Base-by-base conservation (phyloP, 192 early-diverging fungal genomes). In the Coemansia pectinata region DNA sequence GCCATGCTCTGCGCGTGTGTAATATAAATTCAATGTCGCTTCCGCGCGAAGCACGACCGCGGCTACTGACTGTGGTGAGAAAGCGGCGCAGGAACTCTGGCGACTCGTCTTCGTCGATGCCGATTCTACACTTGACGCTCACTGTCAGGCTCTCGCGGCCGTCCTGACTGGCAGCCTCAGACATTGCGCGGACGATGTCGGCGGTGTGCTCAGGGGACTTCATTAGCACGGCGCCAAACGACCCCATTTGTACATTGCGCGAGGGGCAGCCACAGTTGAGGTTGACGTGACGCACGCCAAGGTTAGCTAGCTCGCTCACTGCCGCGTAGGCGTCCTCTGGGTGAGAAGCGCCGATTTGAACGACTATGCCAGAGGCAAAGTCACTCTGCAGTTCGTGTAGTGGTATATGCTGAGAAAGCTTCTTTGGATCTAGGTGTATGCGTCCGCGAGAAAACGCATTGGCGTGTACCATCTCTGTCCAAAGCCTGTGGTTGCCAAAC, bases 211-310 rank as follows among this genome's bases (percentile, higher is more conserved):
- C 75, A 0, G 91, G 91, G 8, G 82, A 83, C 52, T 88, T 90
- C 91, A 92, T 92, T 27, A 92, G 70, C 11, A 89, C 78, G 0
- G 89, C 91, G 29, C 91, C 91, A 77, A 90, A 92, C 15, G 84
- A 64, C 4, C 85, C 72, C 75, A 86, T 85, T 47, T 90, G 88
- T 6, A 92, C 91, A 65, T 86, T 81, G 36, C 83, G 80, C 69
- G 90, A 91, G 0, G 91, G 91, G 55, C 91, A 92, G 0, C 91
- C 91, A 38, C 88, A 85, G 73, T 93, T 93, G 14, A 93, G 69
- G 62, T 93, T 91, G 27, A 93, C 59, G 60, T 89, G 86, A 11
- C 73, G 76, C 31, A 87, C 89, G 1, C 91, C 90, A 27, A 88
- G 74, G 0, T 81, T 71, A 6, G 88, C 76, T 19, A 90, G 64